phyloP scores from a whole-genome alignment of 2,329 filamentous ascomycete species.

The Monilinia fructicola region DNA sequence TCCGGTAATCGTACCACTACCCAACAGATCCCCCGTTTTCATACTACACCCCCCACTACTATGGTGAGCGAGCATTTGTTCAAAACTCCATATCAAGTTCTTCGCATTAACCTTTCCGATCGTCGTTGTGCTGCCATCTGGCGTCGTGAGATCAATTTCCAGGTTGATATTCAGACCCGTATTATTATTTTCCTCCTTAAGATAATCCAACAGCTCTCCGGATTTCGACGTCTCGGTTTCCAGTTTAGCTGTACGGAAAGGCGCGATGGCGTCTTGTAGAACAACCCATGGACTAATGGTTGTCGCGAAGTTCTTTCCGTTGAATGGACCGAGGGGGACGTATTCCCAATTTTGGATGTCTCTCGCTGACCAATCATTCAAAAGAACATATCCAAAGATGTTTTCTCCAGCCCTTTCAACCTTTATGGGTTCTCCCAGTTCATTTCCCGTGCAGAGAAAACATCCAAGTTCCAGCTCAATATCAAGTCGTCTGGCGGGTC shows the following conservation, averaged over 20 bases:
- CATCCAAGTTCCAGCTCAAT: conserved; percentile 79
- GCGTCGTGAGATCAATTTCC: conserved; percentile 60
- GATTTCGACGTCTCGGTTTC: conserved; percentile 46
- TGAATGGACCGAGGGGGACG: conserved; percentile 78
- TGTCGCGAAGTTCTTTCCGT: conserved; percentile 79
- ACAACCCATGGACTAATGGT: conserved; percentile 80
- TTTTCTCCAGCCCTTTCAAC: conserved; percentile 65
- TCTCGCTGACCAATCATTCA: conserved; percentile 86
- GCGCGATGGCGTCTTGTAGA: conserved; percentile 71
- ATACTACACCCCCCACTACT: conserved; percentile 74
- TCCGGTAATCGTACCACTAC: conserved; percentile 77
- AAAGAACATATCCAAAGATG: conserved; percentile 76
- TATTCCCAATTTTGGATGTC: conserved; percentile 87
- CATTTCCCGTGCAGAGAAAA: conserved; percentile 66
- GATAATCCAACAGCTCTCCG: conserved; percentile 57
- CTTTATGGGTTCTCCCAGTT: conserved; percentile 61
- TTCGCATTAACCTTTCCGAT: conserved; percentile 61
- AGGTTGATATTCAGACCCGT: conserved; percentile 69
- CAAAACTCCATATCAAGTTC: conserved; percentile 77
- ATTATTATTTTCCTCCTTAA: conserved; percentile 59
- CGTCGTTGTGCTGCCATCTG: conserved; percentile 52
- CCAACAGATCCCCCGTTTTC: conserved; percentile 71
- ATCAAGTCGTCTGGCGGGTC: conserved; percentile 66
- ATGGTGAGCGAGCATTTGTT: conserved; percentile 81
- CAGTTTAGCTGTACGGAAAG: conserved; percentile 57